Conservation (phyloP, 495 filamentous ascomycete genomes). For the Penicillium salamii region DNA sequence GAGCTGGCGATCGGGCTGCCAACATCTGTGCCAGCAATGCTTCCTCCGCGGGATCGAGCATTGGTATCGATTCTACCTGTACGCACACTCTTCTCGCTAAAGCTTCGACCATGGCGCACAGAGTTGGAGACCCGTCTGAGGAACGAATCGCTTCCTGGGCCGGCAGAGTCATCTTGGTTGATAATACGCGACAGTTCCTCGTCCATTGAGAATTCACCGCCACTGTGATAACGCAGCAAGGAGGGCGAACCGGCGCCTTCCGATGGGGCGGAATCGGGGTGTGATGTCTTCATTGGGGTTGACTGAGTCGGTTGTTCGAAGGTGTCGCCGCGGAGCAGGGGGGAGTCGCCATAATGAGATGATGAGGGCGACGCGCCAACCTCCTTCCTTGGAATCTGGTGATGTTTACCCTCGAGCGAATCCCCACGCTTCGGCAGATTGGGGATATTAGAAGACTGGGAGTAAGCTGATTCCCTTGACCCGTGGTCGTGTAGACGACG, state of each 20-base stretch:
- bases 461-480: slow-evolving; percentile 35
- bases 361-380: slow-evolving; percentile 26
- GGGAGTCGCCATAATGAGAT: slow-evolving; percentile 35
- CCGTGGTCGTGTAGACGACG: slow-evolving; percentile 38
- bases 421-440: slow-evolving; percentile 55
- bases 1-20: slow-evolving; percentile 68
- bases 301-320: slow-evolving; percentile 23
- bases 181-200: slow-evolving; percentile 86
- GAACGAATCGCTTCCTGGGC: slow-evolving; percentile 57
- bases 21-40: slow-evolving; percentile 58
- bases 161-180: slow-evolving; percentile 57
- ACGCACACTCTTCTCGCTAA: slow-evolving; percentile 64
- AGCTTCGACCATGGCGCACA: slow-evolving; percentile 89
- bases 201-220: slow-evolving; percentile 82
- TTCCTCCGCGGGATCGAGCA: slow-evolving; percentile 72
- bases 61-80: slow-evolving; percentile 52
- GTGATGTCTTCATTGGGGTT: slow-evolving; percentile 50
- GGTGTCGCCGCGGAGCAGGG: slow-evolving; percentile 59
- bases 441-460: slow-evolving; percentile 30
- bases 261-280: slow-evolving; percentile 30
- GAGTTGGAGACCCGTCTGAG: slow-evolving; percentile 87
- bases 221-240: slow-evolving; percentile 67
- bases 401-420: slow-evolving; percentile 46
- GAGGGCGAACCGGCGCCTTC: slow-evolving; percentile 58
- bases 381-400: slow-evolving; percentile 37